phyloP scores from a whole-genome alignment of 2,329 filamentous ascomycete genomes.

The Dothideomycetes sp. region DNA sequence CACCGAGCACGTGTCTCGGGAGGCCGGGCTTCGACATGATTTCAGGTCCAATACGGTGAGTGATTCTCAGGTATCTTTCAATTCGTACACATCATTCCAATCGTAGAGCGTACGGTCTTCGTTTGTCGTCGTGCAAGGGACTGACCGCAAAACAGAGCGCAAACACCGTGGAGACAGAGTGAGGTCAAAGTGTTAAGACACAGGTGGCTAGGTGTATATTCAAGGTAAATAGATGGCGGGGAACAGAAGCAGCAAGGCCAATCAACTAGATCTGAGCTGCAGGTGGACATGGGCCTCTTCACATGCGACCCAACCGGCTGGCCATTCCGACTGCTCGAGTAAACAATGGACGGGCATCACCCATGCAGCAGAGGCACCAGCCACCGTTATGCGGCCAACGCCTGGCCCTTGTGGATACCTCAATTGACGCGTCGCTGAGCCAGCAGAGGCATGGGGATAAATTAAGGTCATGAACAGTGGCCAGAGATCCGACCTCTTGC shows the following conservation, averaged over 20 bases:
- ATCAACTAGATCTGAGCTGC: constrained; percentile 3
- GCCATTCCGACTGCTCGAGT: constrained; percentile 10
- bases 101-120: constrained; percentile 3
- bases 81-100: constrained; percentile 3
- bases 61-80: no score
- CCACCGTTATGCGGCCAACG: constrained; percentile 11
- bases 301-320: constrained; percentile 12
- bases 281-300: constrained; percentile 6
- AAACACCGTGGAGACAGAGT: constrained; percentile 4
- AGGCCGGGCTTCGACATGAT: constrained; percentile 8
- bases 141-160: no score
- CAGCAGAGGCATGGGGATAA: constrained; percentile 12
- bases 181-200: constrained; percentile 7
- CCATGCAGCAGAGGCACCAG: constrained; percentile 7
- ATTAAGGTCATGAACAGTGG: no score
- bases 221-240: constrained; percentile 12
- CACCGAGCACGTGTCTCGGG: constrained; percentile 5
- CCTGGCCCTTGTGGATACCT: constrained; percentile 7
- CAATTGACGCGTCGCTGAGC: constrained; percentile 7
- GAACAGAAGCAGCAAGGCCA: constrained; percentile 1
- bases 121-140: constrained; percentile 7
- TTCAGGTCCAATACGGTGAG: not conserved
- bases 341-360: constrained; percentile 13
- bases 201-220: constrained; percentile 12
- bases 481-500: constrained; percentile 2